Base-by-base conservation (phyloP, 306 rosid genomes). In the Leucaena leucocephala region DNA sequence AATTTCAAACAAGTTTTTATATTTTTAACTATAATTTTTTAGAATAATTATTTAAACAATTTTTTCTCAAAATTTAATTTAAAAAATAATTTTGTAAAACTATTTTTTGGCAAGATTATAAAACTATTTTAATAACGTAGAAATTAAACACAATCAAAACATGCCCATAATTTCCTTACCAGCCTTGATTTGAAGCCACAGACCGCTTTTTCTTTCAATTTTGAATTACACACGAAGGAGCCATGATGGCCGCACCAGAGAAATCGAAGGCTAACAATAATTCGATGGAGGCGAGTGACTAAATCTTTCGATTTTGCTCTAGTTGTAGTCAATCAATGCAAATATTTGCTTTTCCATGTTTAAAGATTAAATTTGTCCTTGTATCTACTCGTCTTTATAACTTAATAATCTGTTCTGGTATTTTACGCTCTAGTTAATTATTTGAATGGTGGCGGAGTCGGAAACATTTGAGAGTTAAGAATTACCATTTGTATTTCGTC, bases 241-340 rank as follows among this genome's bases (percentile, higher is more conserved):
- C 82, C 78, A 75, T 36, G 36, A 94, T 94, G 98, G 94, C 91
- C 76, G 94, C 96, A 55, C 90, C 88, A 46, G 98, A 94, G 75
- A 94, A 89, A 85, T 82, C 98, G 8, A 96, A 82, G 84, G 74
- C 81, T 33, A 92, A 78, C 86, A 63, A 85, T 71, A 94, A 84
- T 85, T 94, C 96, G 84, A 85, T 90, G 94, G 97, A 94, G 97
- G 98, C 83, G 49, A 86, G 87, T 86, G 40, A 88, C 72, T 55
- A 58, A 81, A 59, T 68, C 78, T 85, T 71, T 67, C 16, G 4
- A 58, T 62, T 80, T 84, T 79, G 76, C 85, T 80, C 83, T 90
- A 61, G 84, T 78, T 76, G 14, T 33, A 43, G 69, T 61, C 27
- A 27, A 27, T 78, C 55, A 58, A 72, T 74, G 61, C 54, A 12